Conservation (phyloP, 2,329 filamentous ascomycete species). For the Pestalotiopsis sp. region DNA sequence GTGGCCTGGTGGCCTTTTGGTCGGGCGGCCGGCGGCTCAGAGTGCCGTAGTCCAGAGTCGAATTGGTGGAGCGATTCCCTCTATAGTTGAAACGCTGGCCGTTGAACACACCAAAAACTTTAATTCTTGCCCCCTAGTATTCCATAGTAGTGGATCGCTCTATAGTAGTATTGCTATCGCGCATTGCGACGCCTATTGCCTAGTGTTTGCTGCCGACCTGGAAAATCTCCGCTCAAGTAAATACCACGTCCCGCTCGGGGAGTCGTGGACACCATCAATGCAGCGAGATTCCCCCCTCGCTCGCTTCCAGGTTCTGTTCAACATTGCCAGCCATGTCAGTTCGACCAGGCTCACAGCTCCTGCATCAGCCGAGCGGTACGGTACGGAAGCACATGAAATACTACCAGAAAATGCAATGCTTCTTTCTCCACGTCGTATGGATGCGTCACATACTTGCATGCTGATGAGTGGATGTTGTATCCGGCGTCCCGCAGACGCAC, state of each 20-base stretch:
- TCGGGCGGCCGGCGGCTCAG: not conserved
- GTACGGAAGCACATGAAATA: not conserved
- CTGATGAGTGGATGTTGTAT: not conserved
- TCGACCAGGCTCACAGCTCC: not conserved
- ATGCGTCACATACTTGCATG: not conserved
- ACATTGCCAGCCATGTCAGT: not conserved
- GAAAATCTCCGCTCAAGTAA: not conserved
- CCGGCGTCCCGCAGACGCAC: not conserved
- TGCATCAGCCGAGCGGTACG: not conserved
- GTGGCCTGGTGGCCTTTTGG: not conserved
- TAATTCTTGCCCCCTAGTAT: not conserved
- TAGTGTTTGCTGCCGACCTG: not conserved
- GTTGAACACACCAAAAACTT: conserved; percentile 3
- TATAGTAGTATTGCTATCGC: not conserved
- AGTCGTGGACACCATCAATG: not conserved
- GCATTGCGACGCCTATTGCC: not conserved
- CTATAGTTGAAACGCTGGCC: conserved; percentile 8
- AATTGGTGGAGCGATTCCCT: not conserved
- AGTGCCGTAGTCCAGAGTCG: not conserved
- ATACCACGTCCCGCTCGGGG: not conserved
- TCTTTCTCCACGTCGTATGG: not conserved
- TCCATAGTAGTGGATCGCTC: not conserved
- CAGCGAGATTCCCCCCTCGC: not conserved
- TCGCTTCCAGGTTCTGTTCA: not conserved
- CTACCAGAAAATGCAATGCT: not conserved